Percentiles rank a stretch among this genome's conserved stretches.
Evolutionary conservation across 352 stramenopile genomes (phyloP).

Genomic region (Thalassiosira sp.): DNA sequence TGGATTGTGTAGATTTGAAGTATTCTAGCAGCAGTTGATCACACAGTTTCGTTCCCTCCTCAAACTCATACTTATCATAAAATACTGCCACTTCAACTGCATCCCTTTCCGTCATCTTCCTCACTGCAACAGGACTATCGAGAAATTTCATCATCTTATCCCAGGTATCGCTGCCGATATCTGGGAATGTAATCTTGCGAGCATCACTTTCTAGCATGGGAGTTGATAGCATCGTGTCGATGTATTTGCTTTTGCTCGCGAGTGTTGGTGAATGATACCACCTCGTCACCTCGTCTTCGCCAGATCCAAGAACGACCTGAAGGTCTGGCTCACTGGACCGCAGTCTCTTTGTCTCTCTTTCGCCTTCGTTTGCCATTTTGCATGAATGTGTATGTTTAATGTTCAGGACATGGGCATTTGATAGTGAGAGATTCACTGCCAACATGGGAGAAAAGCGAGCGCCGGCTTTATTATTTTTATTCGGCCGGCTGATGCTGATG

Average conservation of each 20-base stretch:
- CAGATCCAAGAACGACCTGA: slow-evolving; percentile 13
- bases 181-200: slow-evolving; percentile 21
- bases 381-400: no score
- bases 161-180: slow-evolving; percentile 27
- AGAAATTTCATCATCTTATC: slow-evolving; percentile 28
- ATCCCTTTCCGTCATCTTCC: slow-evolving; percentile 28
- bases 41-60: slow-evolving; percentile 13
- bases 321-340: slow-evolving; percentile 14
- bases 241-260: slow-evolving; percentile 28
- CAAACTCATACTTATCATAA: slow-evolving; percentile 44
- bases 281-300: slow-evolving; percentile 8
- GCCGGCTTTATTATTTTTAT: no score
- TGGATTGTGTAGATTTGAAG: neutral
- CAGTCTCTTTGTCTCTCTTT: slow-evolving; percentile 4
- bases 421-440: no score
- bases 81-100: slow-evolving; percentile 6
- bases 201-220: slow-evolving; percentile 16
- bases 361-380: no score
- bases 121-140: slow-evolving; percentile 9
- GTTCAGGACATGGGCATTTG: no score
- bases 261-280: slow-evolving; percentile 25
- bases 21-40: slow-evolving; percentile 24
- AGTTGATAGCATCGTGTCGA: slow-evolving; percentile 30
- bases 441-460: no score
- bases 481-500: no score